Conservation (phyloP, 441 rosid species). For the Erysimum cheiri region DNA sequence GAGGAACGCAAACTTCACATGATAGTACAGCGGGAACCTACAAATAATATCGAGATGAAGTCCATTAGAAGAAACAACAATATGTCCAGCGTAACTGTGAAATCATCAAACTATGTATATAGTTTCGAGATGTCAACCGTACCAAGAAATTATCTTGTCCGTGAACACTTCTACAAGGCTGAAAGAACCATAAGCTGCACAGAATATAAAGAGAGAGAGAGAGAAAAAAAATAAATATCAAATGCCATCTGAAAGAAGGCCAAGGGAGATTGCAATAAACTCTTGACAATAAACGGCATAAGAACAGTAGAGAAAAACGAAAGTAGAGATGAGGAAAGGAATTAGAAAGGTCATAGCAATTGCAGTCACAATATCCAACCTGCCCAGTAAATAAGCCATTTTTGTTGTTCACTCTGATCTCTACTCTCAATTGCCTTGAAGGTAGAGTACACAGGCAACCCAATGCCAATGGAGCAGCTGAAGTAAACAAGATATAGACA, state of each 20-base stretch:
- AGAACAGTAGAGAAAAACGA: not conserved
- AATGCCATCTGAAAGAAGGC: constrained; percentile 19
- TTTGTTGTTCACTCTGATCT: constrained; percentile 56
- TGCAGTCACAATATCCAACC: constrained; percentile 41
- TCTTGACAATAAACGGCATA: not conserved
- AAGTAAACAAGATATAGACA: constrained; percentile 32
- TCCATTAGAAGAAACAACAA: constrained; percentile 1
- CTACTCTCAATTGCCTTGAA: constrained; percentile 64
- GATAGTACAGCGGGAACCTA: constrained; percentile 69
- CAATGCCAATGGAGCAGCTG: constrained; percentile 65
- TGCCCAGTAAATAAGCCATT: constrained; percentile 75
- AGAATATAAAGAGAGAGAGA: constrained; percentile 7
- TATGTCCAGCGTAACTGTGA: not conserved
- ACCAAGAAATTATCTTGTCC: constrained; percentile 59
- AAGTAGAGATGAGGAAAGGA: constrained; percentile 1
- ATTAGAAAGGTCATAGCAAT: not conserved
- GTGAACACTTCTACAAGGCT: constrained; percentile 59
- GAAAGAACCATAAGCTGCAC: constrained; percentile 69
- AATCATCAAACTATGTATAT: not conserved
- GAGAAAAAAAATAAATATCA: not conserved
- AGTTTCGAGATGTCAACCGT: constrained; percentile 28
- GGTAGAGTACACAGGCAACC: constrained; percentile 69
- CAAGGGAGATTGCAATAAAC: constrained; percentile 5
- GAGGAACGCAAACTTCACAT: constrained; percentile 65
- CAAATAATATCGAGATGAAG: not conserved